These are phyloP conservation scores for Blastobotrys apis DNA, from an alignment of 1,139 yeast species.

Conservation along the genomic window DNA sequence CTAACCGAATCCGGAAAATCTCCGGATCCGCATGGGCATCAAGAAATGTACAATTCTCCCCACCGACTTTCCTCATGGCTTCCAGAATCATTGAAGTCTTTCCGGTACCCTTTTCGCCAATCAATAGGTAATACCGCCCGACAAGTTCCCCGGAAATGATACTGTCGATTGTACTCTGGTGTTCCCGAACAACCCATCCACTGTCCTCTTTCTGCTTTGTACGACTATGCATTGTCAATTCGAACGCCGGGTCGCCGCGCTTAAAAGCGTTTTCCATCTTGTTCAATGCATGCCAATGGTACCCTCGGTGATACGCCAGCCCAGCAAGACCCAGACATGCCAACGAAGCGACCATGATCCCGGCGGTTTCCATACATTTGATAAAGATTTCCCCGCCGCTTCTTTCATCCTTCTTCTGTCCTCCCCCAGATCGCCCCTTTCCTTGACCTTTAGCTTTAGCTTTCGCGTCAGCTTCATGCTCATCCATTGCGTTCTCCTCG, in stretches of 20 bases:
- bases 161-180: conserved; percentile 61
- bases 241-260: conserved; percentile 62
- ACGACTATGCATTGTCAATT: conserved; percentile 49
- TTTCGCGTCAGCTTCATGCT: conserved; percentile 2
- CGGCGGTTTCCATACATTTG: conserved; percentile 67
- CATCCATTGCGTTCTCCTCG: conserved; percentile 10
- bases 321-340: conserved; percentile 72
- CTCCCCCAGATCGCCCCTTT: no score
- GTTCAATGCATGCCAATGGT: conserved; percentile 54
- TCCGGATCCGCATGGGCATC: conserved; percentile 90
- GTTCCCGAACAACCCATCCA: conserved; percentile 56
- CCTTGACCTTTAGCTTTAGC: conserved; percentile 3
- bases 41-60: conserved; percentile 62
- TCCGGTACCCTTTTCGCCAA: conserved; percentile 88
- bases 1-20: conserved; percentile 69
- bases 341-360: conserved; percentile 71
- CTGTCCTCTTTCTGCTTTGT: conserved; percentile 34
- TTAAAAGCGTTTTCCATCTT: conserved; percentile 69
- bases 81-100: conserved; percentile 70
- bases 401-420: neutral
- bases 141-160: conserved; percentile 57
- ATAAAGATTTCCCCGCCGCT: conserved; percentile 24
- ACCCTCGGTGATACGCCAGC: conserved; percentile 58
- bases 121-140: conserved; percentile 67
- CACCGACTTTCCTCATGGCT: conserved; percentile 61